Base-by-base conservation (phyloP, 2,329 filamentous ascomycete genomes). In the Hawksworthiomyces lignivorus region DNA sequence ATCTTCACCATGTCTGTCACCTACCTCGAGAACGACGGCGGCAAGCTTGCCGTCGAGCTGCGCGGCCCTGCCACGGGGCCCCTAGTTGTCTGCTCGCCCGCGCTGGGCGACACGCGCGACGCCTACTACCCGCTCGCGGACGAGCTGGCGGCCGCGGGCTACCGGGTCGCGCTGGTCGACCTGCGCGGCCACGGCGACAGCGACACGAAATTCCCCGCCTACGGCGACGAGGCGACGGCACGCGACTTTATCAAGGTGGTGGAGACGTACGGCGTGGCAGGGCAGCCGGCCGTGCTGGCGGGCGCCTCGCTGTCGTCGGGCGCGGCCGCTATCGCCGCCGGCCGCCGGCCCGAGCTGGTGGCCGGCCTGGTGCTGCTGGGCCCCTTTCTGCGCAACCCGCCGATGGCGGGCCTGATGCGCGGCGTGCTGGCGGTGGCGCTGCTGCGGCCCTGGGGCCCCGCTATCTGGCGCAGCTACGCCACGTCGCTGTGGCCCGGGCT, bases 111-210 rank as follows among this genome's bases (percentile, higher is more conserved):
- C 37, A 39, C 27, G 7, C 50, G 50, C 27, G 46, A 44, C 21
- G 39, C 49, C 12, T 52, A 45, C 39, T 38, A 21, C 18, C 43
- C 46, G 8, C 38, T 52, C 12, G 49, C 50, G 10, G 30, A 41
- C 12, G 43, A 46, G 36, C 46, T 52, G 17, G 49, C 47, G 5
- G 44, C 48, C 11, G 39, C 47, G 10, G 50, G 50, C 27, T 52
- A 36, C 48, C 49, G 49, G 14, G 48, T 51, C 7, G 49, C 48
- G 9, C 28, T 47, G 17, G 15, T 46, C 11, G 50, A 52, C 36
- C 44, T 49, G 24, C 49, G 50, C 35, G 50, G 50, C 35, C 47
- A 49, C 36, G 46, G 46, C 41, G 50, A 50, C 31, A 43, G 47
- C 18, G 36, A 36, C 3, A 26, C 37, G 7, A 33, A 7, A 3